Evolutionary conservation across 2,329 filamentous ascomycete genomes (phyloP).

Genomic region (Colletotrichum chlorophyti): DNA sequence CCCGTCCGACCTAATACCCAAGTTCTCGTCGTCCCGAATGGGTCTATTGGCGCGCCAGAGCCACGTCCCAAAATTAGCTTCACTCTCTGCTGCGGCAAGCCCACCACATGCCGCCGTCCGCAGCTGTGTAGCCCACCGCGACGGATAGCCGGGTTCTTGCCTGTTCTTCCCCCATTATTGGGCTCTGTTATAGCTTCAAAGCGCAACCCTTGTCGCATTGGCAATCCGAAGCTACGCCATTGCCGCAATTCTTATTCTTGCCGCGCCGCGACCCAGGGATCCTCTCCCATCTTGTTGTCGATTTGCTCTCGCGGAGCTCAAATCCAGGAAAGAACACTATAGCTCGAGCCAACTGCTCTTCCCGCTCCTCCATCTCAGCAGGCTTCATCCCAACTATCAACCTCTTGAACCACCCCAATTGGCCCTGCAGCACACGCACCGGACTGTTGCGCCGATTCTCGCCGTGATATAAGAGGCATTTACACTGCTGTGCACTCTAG

Average conservation of each 20-base stretch:
- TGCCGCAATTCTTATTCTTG: neutral
- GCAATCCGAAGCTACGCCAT: neutral
- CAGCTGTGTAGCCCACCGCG: slow-evolving; percentile 7
- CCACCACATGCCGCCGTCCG: slow-evolving; percentile 15
- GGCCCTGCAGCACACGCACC: too few species aligned
- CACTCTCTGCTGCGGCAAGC: neutral
- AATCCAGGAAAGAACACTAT: neutral
- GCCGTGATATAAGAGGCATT: too few species aligned
- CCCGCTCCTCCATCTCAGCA: slow-evolving; percentile 6
- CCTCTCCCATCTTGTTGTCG: neutral
- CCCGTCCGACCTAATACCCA: slow-evolving; percentile 4
- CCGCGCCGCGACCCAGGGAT: neutral
- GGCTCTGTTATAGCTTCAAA: slow-evolving; percentile 20
- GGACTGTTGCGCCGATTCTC: too few species aligned
- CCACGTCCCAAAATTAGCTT: neutral
- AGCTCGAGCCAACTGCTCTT: slow-evolving; percentile 11
- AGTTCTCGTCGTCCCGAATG: too few species aligned
- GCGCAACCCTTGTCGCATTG: slow-evolving; percentile 13
- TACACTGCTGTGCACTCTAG: too few species aligned
- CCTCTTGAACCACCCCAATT: neutral
- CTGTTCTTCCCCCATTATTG: slow-evolving; percentile 21
- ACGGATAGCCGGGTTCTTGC: slow-evolving; percentile 13
- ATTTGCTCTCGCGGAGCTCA: neutral
- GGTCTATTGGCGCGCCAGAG: too few species aligned
- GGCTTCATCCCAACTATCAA: slow-evolving; percentile 5